A percentile compares a stretch with the other conserved stretches of the same genome.
phyloP scores from a whole-genome alignment of 495 filamentous ascomycete species.

The Penicillium riverlandense region DNA sequence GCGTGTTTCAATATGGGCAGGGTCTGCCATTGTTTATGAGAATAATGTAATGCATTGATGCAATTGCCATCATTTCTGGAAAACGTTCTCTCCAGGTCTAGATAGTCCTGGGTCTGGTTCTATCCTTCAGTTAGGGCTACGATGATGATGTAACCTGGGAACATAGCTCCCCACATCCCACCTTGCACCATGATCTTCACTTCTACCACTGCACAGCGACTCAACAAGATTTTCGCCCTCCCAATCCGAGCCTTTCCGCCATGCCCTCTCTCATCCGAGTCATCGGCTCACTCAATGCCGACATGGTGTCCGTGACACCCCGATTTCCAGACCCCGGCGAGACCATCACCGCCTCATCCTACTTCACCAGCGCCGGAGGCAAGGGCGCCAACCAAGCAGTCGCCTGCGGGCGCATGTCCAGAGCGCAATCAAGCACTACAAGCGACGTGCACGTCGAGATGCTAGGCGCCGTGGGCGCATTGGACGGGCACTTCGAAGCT shows the following conservation, averaged over 20 bases:
- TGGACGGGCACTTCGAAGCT: constrained; percentile 38
- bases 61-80: no score
- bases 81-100: no score
- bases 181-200: background rate
- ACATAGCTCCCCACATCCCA: background rate
- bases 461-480: constrained; percentile 71
- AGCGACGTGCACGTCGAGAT: constrained; percentile 60
- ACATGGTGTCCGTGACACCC: constrained; percentile 79
- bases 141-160: no score
- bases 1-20: constrained; percentile 10
- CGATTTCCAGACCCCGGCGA: constrained; percentile 80
- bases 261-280: constrained; percentile 60
- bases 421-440: constrained; percentile 21
- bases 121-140: no score
- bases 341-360: constrained; percentile 73
- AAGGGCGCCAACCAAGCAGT: constrained; percentile 97
- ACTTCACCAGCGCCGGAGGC: constrained; percentile 75
- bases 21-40: no score
- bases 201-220: no score
- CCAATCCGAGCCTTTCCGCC: background rate
- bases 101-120: no score
- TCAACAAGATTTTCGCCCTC: no score
- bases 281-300: constrained; percentile 89
- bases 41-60: no score
- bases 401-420: constrained; percentile 60